These are phyloP conservation scores for Naematelia aurantialba DNA, from an alignment of 768 basidiomycete species.

Conservation along the genomic window DNA sequence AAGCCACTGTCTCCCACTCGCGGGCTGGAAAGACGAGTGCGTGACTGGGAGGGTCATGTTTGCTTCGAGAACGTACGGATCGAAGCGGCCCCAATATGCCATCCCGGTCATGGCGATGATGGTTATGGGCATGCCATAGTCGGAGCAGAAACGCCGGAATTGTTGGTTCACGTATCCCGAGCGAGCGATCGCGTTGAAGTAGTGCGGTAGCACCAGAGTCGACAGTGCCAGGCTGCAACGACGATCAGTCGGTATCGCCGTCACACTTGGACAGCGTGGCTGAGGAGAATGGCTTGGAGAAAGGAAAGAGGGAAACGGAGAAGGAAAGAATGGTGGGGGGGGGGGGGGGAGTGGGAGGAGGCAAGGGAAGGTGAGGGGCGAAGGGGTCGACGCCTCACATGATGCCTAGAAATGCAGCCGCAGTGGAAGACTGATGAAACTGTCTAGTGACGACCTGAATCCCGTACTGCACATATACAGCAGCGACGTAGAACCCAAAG, in stretches of 20 bases:
- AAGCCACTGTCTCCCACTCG: constrained; percentile 70
- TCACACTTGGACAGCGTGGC: too few relatives aligned
- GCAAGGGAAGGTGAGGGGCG: neutral
- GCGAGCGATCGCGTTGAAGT: constrained; percentile 65
- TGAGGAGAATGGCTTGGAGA: too few relatives aligned
- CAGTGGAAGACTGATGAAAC: constrained; percentile 52
- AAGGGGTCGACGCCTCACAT: constrained; percentile 28
- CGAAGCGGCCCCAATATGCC: constrained; percentile 82
- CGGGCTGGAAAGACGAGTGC: constrained; percentile 63
- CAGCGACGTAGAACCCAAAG: constrained; percentile 88
- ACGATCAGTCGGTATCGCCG: constrained; percentile 51
- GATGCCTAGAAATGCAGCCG: constrained; percentile 43
- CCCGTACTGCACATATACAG: constrained; percentile 71
- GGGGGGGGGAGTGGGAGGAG: too few relatives aligned
- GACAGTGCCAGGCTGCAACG: constrained; percentile 67
- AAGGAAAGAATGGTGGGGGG: too few relatives aligned
- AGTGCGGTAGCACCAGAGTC: constrained; percentile 70
- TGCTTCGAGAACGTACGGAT: constrained; percentile 52
- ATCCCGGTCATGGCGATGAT: constrained; percentile 69
- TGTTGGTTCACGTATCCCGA: constrained; percentile 69
- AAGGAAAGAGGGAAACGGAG: neutral
- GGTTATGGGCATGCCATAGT: constrained; percentile 89
- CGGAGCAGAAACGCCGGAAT: constrained; percentile 69
- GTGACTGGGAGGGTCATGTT: constrained; percentile 64
- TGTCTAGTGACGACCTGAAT: constrained; percentile 77